Base-by-base conservation (phyloP, 306 rosid species). In the Biancaea sappan region DNA sequence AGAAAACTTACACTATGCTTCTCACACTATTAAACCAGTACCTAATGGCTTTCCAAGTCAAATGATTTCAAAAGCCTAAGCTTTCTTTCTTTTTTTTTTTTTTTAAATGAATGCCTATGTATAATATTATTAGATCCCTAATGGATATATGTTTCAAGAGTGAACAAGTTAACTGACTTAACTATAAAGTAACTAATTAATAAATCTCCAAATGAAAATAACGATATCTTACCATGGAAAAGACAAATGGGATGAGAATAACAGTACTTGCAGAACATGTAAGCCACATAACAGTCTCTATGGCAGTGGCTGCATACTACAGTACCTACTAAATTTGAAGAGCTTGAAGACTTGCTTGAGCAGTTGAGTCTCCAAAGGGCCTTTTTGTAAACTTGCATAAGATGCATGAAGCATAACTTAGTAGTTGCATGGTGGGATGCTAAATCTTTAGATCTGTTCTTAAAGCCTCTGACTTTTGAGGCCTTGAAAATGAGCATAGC, bases 241-340 rank as follows among this genome's bases (percentile, higher is more conserved):
- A 83, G 78, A 76, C 86, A 83, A 66, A 75, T 24, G 18, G 86
- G 86, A 57, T 48, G 58, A 51, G 81, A 64, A 46, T 31, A n/a
- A 64, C 86, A 83, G 29, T 61, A 8, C 37, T 58, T 14, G 78
- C 86, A 83, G 67, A 83, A 5, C 46, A 62, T 32, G 66, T 70
- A 79, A 40, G 78, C 83, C 50, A 83, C 46, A 43, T 79, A 83
- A 75, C 83, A 79, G 50, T 83, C 86, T 34, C 86, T 58, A 11
- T 50, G 13, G 81, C 86, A 83, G 48, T 29, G 26, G 41, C 69
- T 8, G 71, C 83, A 83, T 54, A 52, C 28, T 59, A 71, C 29
- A 19, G 72, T 70, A 1, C 75, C 71, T 24, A 57, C 28, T 14
- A 78, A 10, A 65, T 40, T 66, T n/a, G 72, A 70, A 32, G 73